Conservation (phyloP, 768 basidiomycete genomes). For the Podaxis carcinomalis region DNA sequence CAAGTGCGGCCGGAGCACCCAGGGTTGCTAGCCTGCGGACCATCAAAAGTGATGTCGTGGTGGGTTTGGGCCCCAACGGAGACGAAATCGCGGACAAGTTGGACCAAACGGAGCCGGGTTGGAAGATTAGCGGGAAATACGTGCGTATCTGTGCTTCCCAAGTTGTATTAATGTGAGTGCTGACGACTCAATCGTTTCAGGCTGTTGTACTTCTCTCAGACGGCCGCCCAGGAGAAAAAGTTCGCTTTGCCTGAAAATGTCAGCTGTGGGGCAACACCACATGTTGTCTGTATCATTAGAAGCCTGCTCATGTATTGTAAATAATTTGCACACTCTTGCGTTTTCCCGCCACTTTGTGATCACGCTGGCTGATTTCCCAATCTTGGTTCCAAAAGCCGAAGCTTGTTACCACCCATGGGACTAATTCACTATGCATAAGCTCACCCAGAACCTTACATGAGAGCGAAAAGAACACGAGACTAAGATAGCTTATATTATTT, state of each 20-base stretch:
- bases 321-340: neutral
- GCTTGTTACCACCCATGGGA: neutral
- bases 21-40: constrained; percentile 84
- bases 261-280: neutral
- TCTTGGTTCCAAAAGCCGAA: neutral
- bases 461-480: neutral
- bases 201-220: constrained; percentile 86
- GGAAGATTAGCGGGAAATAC: constrained; percentile 98
- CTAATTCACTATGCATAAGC: neutral
- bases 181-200: constrained; percentile 29
- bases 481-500: neutral
- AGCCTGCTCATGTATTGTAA: neutral
- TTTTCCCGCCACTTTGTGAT: neutral
- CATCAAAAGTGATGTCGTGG: constrained; percentile 94
- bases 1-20: constrained; percentile 82
- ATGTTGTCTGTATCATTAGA: neutral
- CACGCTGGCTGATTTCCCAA: neutral
- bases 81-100: constrained; percentile 71
- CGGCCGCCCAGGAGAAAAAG: constrained; percentile 85
- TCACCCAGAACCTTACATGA: neutral
- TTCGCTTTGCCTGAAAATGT: constrained; percentile 52
- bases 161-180: neutral
- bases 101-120: constrained; percentile 85
- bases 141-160: constrained; percentile 39
- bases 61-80: constrained; percentile 69